Percentiles rank a stretch among this genome's conserved stretches.
phyloP scores from a whole-genome alignment of 495 filamentous ascomycete species.

The Penicillium macrosclerotiorum region DNA sequence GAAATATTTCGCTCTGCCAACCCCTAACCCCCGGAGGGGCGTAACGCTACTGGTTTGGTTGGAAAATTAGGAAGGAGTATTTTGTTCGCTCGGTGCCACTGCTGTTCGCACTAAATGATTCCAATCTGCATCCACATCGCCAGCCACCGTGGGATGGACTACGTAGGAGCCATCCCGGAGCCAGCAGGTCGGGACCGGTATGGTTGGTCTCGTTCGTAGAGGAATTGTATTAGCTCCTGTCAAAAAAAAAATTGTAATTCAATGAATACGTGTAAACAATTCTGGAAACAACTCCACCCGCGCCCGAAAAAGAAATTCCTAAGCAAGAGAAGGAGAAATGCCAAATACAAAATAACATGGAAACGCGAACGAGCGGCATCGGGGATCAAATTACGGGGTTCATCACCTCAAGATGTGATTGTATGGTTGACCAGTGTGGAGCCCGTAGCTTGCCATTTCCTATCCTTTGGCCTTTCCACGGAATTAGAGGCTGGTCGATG shows the following conservation, averaged over 20 bases:
- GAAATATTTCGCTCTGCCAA: neutral
- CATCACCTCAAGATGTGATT: neutral
- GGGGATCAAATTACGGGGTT: constrained; percentile 6
- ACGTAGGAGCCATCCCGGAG: neutral
- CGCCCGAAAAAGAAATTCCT: neutral
- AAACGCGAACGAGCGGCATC: neutral
- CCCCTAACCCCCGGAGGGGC: neutral
- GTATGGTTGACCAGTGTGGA: neutral
- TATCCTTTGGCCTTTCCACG: neutral
- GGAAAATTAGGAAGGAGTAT: neutral
- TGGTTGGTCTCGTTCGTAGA: no score
- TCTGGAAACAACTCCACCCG: neutral
- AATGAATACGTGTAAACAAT: no score
- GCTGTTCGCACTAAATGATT: neutral
- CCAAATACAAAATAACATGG: no score
- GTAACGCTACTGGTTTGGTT: no score
- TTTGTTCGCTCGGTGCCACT: neutral
- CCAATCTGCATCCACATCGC: neutral
- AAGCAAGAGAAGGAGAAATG: neutral
- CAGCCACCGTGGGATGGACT: constrained; percentile 3
- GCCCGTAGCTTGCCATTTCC: constrained; percentile 2
- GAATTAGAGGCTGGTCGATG: no score
- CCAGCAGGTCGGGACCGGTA: neutral
- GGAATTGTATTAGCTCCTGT: no score
- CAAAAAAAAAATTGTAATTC: neutral